These are phyloP conservation scores for Dendrobium chrysotoxum DNA, from an alignment of 106 monocot species.

Conservation along the genomic window DNA sequence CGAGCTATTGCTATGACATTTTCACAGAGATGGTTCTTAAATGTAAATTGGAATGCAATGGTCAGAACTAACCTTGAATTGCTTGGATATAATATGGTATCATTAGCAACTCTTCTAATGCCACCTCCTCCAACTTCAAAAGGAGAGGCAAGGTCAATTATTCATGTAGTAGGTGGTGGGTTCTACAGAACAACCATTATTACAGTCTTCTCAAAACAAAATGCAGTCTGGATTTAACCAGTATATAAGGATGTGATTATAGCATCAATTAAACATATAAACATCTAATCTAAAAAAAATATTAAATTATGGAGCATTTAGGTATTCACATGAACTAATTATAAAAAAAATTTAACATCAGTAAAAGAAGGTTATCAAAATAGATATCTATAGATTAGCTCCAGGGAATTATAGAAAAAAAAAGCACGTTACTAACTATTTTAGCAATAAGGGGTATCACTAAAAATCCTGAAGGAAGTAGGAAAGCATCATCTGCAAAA, in stretches of 20 bases:
- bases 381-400: not conserved
- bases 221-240: too few species aligned
- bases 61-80: conserved; percentile 65
- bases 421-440: conserved; percentile 23
- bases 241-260: too few species aligned
- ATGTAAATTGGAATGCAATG: conserved; percentile 82
- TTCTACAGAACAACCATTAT: conserved; percentile 22
- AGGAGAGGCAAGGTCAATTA: conserved; percentile 69
- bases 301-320: too few species aligned
- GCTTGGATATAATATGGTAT: conserved; percentile 3
- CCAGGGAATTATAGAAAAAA: not conserved
- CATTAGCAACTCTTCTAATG: conserved; percentile 14
- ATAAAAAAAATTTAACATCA: too few species aligned
- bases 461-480: conserved; percentile 74
- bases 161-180: conserved; percentile 28
- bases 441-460: conserved; percentile 72
- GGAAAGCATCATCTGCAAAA: conserved; percentile 70
- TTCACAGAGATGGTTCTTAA: conserved; percentile 58
- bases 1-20: conserved; percentile 72
- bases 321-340: too few species aligned
- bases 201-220: not conserved
- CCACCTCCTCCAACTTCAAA: conserved; percentile 55
- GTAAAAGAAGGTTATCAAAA: too few species aligned
- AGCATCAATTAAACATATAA: too few species aligned
- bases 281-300: not conserved